phyloP scores from a whole-genome alignment of 2,329 filamentous ascomycete species.

The Canariomyces notabilis region DNA sequence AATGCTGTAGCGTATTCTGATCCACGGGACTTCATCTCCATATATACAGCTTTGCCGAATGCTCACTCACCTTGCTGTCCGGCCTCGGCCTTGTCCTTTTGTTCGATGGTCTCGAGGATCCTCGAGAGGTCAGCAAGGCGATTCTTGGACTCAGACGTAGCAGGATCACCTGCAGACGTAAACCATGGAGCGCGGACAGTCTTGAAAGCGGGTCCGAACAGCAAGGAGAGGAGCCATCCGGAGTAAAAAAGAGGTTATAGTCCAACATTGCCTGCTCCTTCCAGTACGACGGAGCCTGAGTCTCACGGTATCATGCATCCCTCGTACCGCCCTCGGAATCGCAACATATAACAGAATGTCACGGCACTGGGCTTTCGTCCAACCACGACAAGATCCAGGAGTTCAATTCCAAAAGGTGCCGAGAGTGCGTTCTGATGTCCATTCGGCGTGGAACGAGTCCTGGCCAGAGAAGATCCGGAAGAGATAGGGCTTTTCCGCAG shows the following conservation, averaged over 20 bases:
- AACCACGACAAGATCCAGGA: conserved; percentile 10
- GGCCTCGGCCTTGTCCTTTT: conserved; percentile 34
- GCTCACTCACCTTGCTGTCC: conserved; percentile 51
- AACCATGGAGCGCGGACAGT: conserved; percentile 25
- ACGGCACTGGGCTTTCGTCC: conserved; percentile 9
- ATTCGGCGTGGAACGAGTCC: conserved; percentile 2
- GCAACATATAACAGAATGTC: conserved; percentile 22
- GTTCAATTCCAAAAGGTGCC: conserved; percentile 4
- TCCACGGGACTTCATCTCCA: conserved; percentile 38
- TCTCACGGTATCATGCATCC: conserved; percentile 24
- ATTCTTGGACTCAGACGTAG: conserved; percentile 7
- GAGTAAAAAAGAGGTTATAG: conserved; percentile 18
- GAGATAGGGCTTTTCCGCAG: not conserved
- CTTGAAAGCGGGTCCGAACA: conserved; percentile 36
- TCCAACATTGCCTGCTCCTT: conserved; percentile 25
- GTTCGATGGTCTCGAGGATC: conserved; percentile 22
- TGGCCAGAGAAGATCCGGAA: conserved; percentile 8
- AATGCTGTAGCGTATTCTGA: conserved; percentile 26
- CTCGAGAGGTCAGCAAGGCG: conserved; percentile 8
- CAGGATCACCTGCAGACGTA: conserved; percentile 9
- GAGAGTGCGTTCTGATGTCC: conserved; percentile 2
- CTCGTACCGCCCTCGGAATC: conserved; percentile 15
- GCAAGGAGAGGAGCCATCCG: conserved; percentile 34
- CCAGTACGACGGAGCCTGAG: conserved; percentile 25
- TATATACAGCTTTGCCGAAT: conserved; percentile 46